Evolutionary conservation across 2,329 filamentous ascomycete species (phyloP).

Genomic region (Aspergillus sp.): DNA sequence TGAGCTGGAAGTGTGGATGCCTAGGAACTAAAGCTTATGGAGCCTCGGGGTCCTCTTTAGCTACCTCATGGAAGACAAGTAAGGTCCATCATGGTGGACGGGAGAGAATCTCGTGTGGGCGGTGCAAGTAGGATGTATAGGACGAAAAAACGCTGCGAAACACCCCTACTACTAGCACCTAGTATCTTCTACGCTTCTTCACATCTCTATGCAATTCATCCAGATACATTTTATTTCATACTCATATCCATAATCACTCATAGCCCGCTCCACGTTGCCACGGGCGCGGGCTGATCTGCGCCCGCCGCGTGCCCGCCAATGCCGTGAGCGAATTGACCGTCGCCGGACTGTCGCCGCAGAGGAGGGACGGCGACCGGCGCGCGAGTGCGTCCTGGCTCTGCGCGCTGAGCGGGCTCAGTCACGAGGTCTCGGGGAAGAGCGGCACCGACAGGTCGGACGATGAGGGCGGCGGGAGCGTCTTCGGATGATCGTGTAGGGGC

Average conservation of each 20-base stretch:
- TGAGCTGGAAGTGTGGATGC: no score
- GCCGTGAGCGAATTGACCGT: conserved; percentile 26
- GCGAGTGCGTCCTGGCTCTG: not conserved
- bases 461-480: conserved; percentile 8
- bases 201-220: not conserved
- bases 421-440: conserved; percentile 37
- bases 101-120: no score
- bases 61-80: no score
- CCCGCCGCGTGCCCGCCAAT: conserved; percentile 28
- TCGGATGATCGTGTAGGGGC: not conserved
- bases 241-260: conserved; percentile 39
- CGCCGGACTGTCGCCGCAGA: not conserved
- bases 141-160: no score
- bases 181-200: no score
- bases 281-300: conserved; percentile 56
- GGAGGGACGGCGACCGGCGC: not conserved
- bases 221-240: not conserved
- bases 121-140: no score
- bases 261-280: conserved; percentile 66
- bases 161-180: no score
- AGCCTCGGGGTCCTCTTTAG: no score
- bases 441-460: conserved; percentile 46
- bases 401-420: not conserved
- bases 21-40: no score
- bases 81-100: no score